These are phyloP conservation scores for Conticribra guillardii DNA, from an alignment of 108 stramenopile genomes.

Conservation along the genomic window DNA sequence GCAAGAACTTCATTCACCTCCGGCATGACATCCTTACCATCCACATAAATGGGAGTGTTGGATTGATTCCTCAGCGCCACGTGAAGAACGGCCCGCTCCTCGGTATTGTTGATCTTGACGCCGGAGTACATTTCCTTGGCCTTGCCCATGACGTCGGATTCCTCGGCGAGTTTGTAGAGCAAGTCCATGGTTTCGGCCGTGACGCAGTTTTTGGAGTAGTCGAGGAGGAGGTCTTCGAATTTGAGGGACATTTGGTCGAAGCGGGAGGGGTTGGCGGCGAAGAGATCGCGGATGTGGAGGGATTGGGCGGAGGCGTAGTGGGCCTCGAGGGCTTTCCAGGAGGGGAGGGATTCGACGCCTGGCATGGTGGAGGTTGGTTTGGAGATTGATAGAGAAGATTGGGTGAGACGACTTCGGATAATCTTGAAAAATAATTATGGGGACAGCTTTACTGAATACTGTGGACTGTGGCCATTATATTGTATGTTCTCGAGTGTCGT, in stretches of 20 bases:
- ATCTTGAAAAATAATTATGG: too few species aligned
- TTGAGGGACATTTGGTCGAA: constrained; percentile 69
- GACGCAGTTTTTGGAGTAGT: constrained; percentile 94
- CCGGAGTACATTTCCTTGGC: constrained; percentile 90
- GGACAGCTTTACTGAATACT: too few species aligned
- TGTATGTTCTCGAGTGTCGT: too few species aligned
- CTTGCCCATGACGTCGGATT: constrained; percentile 76
- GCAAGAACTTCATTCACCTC: constrained; percentile 85
- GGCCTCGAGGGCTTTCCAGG: constrained; percentile 73
- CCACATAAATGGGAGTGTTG: constrained; percentile 81
- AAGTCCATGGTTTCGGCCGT: constrained; percentile 89
- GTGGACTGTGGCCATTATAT: too few species aligned
- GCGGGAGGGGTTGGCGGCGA: constrained; percentile 66
- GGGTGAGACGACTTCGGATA: too few species aligned
- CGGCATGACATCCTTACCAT: constrained; percentile 92
- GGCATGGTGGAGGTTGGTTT: constrained; percentile 51
- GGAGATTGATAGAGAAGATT: too few species aligned
- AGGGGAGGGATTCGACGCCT: constrained; percentile 55
- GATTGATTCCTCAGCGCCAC: constrained; percentile 80
- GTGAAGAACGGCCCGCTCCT: constrained; percentile 82
- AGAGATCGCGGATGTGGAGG: constrained; percentile 71
- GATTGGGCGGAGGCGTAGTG: constrained; percentile 70
- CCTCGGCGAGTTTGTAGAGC: constrained; percentile 82
- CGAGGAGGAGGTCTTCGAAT: constrained; percentile 89
- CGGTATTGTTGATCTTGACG: constrained; percentile 89